Percentiles rank a stretch among this genome's conserved stretches.
These are phyloP conservation scores for Xylariaceae sp. DNA, from an alignment of 2,329 filamentous ascomycete genomes.

Conservation along the genomic window DNA sequence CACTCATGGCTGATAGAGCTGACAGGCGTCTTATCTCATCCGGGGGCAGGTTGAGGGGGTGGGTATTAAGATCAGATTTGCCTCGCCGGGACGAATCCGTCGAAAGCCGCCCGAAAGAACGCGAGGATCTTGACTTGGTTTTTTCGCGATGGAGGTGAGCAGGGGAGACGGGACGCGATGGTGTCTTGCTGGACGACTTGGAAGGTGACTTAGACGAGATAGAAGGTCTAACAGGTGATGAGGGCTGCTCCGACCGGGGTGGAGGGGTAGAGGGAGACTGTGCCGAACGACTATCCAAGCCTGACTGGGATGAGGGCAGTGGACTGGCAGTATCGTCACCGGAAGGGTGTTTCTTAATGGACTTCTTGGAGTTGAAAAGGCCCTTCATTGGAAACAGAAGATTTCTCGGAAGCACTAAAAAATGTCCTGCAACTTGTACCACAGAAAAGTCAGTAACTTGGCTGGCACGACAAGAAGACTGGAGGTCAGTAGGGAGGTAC, in stretches of 20 bases:
- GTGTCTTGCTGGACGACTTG: constrained; percentile 24
- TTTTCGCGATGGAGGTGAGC: constrained; percentile 22
- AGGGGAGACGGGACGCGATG: constrained; percentile 28
- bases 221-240: constrained; percentile 25
- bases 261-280: constrained; percentile 4
- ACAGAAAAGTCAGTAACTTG: neutral
- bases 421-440: constrained; percentile 2
- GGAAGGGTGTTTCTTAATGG: constrained; percentile 28
- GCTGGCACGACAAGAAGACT: constrained; percentile 6
- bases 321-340: constrained; percentile 24
- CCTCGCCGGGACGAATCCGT: constrained; percentile 46
- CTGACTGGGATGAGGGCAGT: constrained; percentile 23
- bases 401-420: constrained; percentile 9
- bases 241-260: constrained; percentile 4
- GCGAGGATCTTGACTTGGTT: constrained; percentile 38
- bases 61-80: constrained; percentile 63
- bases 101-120: constrained; percentile 43
- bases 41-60: constrained; percentile 84
- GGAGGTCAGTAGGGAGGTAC: neutral
- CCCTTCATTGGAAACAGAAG: constrained; percentile 31
- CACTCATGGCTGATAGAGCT: constrained; percentile 57
- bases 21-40: constrained; percentile 79
- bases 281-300: constrained; percentile 11
- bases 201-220: constrained; percentile 9
- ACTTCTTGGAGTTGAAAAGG: constrained; percentile 32